phyloP scores from a whole-genome alignment of 108 stramenopile genomes.

The Nitzschia putrida region DNA sequence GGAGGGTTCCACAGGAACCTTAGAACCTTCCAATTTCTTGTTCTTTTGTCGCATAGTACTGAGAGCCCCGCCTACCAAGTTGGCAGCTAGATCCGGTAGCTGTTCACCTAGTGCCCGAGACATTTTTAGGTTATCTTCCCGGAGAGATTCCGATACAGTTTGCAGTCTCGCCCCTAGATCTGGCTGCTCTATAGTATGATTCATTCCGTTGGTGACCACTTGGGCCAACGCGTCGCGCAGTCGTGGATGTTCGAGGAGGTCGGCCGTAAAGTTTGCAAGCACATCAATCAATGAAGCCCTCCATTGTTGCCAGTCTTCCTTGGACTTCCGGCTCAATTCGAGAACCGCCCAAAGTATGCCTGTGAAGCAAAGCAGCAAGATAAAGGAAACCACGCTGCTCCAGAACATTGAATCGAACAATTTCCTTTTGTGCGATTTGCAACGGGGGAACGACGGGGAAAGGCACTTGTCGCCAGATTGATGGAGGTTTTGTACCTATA shows the following conservation, averaged over 20 bases:
- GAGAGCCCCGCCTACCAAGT: slow-evolving; percentile 16
- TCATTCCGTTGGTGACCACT: slow-evolving; percentile 20
- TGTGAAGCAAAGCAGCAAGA: too few species aligned
- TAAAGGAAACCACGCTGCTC: too few species aligned
- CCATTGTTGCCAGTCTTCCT: background rate
- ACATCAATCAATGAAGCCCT: background rate
- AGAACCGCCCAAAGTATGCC: too few species aligned
- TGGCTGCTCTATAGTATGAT: slow-evolving; percentile 26
- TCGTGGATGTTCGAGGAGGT: slow-evolving; percentile 22
- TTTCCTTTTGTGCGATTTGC: too few species aligned
- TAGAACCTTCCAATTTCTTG: background rate
- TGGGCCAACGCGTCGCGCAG: slow-evolving; percentile 6
- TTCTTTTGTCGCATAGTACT: slow-evolving; percentile 4
- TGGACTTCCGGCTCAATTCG: background rate
- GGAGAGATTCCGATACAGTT: background rate
- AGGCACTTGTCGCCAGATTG: too few species aligned
- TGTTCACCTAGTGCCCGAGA: slow-evolving; percentile 31
- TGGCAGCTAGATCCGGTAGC: slow-evolving; percentile 10
- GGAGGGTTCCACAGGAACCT: too few species aligned
- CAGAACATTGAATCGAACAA: too few species aligned
- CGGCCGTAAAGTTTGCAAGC: slow-evolving; percentile 18
- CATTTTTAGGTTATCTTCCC: slow-evolving; percentile 19
- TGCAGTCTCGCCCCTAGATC: slow-evolving; percentile 11
- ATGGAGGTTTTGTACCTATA: too few species aligned
- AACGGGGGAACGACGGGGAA: too few species aligned